Evolutionary conservation across 2,329 filamentous ascomycete species (phyloP).

Genomic region (Colletotrichum karsti): DNA sequence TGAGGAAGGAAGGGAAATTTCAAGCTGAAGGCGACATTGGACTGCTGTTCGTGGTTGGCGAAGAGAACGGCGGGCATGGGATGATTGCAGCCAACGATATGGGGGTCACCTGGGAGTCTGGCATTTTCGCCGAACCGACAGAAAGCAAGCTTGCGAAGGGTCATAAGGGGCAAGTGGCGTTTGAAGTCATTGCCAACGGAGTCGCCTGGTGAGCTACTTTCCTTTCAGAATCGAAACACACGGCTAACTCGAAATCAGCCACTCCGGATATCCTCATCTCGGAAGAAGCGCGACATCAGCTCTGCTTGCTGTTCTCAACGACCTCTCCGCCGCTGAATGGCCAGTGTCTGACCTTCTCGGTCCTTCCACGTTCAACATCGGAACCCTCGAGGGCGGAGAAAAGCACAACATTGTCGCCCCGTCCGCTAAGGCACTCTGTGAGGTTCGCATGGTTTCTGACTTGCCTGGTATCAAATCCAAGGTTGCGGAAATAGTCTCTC

Average conservation of each 20-base stretch:
- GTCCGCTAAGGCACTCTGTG: conserved; percentile 47
- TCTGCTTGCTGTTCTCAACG: conserved; percentile 40
- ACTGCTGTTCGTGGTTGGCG: conserved; percentile 35
- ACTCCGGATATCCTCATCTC: conserved; percentile 45
- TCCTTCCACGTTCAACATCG: conserved; percentile 48
- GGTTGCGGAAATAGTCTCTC: conserved; percentile 40
- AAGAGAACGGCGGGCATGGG: conserved; percentile 34
- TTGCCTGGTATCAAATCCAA: conserved; percentile 41
- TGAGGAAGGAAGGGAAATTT: conserved; percentile 27
- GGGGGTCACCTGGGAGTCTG: conserved; percentile 41
- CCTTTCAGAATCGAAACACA: not conserved
- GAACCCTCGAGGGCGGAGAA: conserved; percentile 46
- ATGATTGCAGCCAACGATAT: conserved; percentile 46
- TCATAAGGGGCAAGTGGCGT: conserved; percentile 34
- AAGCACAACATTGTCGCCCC: conserved; percentile 49
- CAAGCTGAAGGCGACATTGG: conserved; percentile 30
- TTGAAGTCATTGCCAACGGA: conserved; percentile 41
- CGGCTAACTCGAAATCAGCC: conserved; percentile 29
- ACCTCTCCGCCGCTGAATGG: conserved; percentile 39
- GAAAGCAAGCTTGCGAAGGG: conserved; percentile 35
- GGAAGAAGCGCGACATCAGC: conserved; percentile 42
- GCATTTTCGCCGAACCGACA: conserved; percentile 37
- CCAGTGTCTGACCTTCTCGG: conserved; percentile 46
- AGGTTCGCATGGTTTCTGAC: conserved; percentile 46
- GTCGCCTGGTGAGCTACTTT: conserved; percentile 33